These are phyloP conservation scores for Alternaria triticina DNA, from an alignment of 2,329 filamentous ascomycete genomes.

Conservation along the genomic window DNA sequence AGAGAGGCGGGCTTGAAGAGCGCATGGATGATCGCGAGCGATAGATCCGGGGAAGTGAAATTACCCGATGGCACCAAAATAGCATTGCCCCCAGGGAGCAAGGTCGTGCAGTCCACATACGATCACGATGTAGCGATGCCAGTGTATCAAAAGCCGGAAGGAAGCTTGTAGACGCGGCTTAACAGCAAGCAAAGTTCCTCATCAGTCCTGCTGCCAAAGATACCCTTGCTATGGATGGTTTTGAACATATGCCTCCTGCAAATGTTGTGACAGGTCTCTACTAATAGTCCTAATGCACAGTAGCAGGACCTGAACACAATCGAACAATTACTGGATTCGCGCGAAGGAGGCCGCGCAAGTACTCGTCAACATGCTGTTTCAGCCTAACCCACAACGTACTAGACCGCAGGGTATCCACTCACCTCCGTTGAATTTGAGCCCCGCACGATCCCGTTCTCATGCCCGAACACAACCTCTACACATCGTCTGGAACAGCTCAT, in stretches of 20 bases:
- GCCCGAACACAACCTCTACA: not conserved
- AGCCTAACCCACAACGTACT: not conserved
- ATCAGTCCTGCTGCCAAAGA: not conserved
- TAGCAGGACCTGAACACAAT: too few species aligned
- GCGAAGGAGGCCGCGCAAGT: not conserved
- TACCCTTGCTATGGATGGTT: not conserved
- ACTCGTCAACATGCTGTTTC: not conserved
- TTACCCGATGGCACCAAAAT: not conserved
- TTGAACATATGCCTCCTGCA: not conserved
- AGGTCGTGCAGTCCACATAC: conserved; percentile 8
- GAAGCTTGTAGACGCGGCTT: not conserved
- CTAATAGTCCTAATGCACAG: too few species aligned
- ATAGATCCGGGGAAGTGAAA: not conserved
- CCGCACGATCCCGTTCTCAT: not conserved
- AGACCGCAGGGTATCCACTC: not conserved
- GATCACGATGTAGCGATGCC: conserved; percentile 5
- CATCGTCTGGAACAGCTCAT: not conserved
- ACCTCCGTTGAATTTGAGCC: not conserved
- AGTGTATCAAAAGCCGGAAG: not conserved
- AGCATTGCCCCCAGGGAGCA: conserved; percentile 9
- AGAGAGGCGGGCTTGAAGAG: not conserved
- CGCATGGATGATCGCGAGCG: conserved; percentile 8
- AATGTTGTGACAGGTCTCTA: too few species aligned
- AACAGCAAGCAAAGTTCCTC: not conserved
- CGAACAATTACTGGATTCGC: too few species aligned